Evolutionary conservation across 768 basidiomycete species (phyloP), one percentile per base, ranked within the genome.

Genomic region (Termitomyces sp.): DNA sequence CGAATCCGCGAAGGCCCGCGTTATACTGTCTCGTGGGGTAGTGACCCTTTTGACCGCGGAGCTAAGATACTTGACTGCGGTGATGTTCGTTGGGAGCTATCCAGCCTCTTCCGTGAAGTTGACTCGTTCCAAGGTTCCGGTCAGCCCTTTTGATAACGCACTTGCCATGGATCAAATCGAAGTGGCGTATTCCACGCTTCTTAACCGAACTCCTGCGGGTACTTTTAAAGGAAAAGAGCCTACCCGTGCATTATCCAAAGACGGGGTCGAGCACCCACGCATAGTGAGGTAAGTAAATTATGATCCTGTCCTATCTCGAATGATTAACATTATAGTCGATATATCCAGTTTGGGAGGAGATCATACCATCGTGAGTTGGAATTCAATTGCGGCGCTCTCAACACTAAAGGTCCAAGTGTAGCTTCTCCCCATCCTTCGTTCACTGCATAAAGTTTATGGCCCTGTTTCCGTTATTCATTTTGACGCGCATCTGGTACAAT

Each of bases 161-260:
- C 76, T 91, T 12, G 93, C 92, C 2, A 69, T 95, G 27, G 88
- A 91, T 61, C 91, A 94, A 68, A 89, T 96, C 72, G 84, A 93
- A 67, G 84, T 89, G 8, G 93, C 91, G 1, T 95, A 94, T 67
- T 77, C 82, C 5, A 88, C 88, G 0, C 73, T 95, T 19, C 73
- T 95, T 6, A 73, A 76, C n/a, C 79, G 89, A 37, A 72, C 79
- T 1, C 72, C 81, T 21, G 64, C 76, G 27, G 59, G 61, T n/a
- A 58, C 55, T 45, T 53, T 32, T 73, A 73, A 23, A 56, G 72
- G 58, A 72, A 75, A n/a, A 28, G 74, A 78, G 7, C 56, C 67
- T 12, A 75, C 73, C 0, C 65, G 63, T 21, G 62, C 69, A 42
- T 64, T 84, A 43, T 77, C 82, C 1, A 79, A 75, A 52, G 87